Percentiles rank a stretch among this genome's conserved stretches.
phyloP scores from a whole-genome alignment of 2,329 filamentous ascomycete species.

The Penicillium sp. region DNA sequence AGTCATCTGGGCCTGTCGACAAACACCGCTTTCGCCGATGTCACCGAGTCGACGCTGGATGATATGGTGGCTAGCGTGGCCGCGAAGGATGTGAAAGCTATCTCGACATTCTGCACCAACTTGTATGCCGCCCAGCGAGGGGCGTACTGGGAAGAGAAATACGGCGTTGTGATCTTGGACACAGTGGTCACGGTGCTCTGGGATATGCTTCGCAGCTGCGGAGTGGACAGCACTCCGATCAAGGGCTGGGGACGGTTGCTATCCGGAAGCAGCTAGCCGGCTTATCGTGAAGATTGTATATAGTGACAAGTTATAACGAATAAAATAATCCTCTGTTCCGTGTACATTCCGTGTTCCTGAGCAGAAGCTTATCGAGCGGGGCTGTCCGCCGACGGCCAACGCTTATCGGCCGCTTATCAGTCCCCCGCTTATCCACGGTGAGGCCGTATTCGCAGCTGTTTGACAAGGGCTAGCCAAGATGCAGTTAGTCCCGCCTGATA shows the following conservation, averaged over 20 bases:
- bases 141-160: conserved; percentile 4
- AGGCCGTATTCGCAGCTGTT: background rate
- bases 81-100: background rate
- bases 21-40: conserved; percentile 6
- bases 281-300: too few relatives aligned
- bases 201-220: conserved; percentile 8
- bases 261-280: background rate
- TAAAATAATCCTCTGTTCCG: too few relatives aligned
- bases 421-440: background rate
- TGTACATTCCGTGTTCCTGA: too few relatives aligned
- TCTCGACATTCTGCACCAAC: conserved; percentile 11
- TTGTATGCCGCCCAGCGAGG: conserved; percentile 8
- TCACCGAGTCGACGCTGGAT: conserved; percentile 1
- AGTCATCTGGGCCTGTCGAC: conserved; percentile 1
- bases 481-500: background rate
- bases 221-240: conserved; percentile 5
- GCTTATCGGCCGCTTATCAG: background rate
- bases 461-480: too few relatives aligned
- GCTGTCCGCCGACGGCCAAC: background rate
- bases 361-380: too few relatives aligned
- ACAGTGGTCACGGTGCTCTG: conserved; percentile 10
- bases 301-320: too few relatives aligned
- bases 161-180: conserved; percentile 8
- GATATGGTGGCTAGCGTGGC: conserved; percentile 9
- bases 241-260: conserved; percentile 9